A percentile compares a stretch with the other conserved stretches of the same genome.
Evolutionary conservation across 768 basidiomycete species (phyloP).

Genomic region (Russula brevipes): DNA sequence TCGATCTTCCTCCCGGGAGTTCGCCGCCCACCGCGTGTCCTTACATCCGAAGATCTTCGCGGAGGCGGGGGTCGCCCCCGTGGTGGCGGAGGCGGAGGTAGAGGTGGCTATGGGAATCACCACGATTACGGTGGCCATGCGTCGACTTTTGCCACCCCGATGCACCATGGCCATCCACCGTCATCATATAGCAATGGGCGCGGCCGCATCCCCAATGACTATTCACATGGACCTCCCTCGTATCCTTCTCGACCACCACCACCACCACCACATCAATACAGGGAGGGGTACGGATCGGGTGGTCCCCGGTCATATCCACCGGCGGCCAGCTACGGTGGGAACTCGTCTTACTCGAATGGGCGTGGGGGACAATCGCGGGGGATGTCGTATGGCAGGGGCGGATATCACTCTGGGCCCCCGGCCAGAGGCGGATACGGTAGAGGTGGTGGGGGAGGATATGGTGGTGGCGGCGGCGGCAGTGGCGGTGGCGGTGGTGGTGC

Average conservation of each 20-base stretch:
- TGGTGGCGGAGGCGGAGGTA: constrained; percentile 42
- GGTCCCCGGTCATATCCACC: constrained; percentile 18
- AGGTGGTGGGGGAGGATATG: constrained; percentile 29
- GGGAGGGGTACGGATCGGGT: constrained; percentile 33
- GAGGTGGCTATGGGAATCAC: constrained; percentile 32
- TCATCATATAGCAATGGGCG: constrained; percentile 24
- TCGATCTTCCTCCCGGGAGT: constrained; percentile 77
- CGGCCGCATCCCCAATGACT: constrained; percentile 28
- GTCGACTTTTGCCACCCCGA: constrained; percentile 10
- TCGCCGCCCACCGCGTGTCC: constrained; percentile 49
- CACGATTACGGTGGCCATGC: constrained; percentile 20
- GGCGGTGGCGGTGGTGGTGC: constrained; percentile 33
- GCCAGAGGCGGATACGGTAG: constrained; percentile 34
- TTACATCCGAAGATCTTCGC: constrained; percentile 71
- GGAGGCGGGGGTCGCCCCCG: constrained; percentile 43
- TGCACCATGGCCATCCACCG: constrained; percentile 7
- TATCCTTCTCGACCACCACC: constrained; percentile 32
- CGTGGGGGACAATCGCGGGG: constrained; percentile 21
- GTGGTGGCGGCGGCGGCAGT: constrained; percentile 33
- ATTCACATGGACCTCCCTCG: constrained; percentile 19
- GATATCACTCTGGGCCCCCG: constrained; percentile 26
- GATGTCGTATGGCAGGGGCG: constrained; percentile 20
- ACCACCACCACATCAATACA: constrained; percentile 27
- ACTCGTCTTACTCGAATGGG: constrained; percentile 12
- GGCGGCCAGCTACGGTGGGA: constrained; percentile 4